Evolutionary conservation across 139 green algal genomes (phyloP), one percentile per base, ranked within the genome.

Genomic region (Chara braunii): DNA sequence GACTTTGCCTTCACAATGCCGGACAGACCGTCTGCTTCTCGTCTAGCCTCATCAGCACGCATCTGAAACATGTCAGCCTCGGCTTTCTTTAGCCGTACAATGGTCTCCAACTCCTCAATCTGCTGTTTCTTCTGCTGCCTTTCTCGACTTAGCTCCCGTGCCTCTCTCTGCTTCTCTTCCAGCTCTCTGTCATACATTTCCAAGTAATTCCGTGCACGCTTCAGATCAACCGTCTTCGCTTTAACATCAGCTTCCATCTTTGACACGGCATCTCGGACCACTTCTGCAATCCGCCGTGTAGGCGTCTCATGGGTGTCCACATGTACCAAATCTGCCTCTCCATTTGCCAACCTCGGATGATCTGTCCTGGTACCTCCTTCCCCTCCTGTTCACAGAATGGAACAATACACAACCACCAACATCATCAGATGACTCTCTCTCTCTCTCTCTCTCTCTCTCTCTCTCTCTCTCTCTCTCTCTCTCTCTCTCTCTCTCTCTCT

Each of bases 171-270:
- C 40, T 65, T 65, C 40, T 59, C 37, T 11, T 69, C 50, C 24
- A 69, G 50, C 22, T 69, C 60, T 18, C 29, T 70, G 12, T 69
- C 50, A 33, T 68, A 69, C 26, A 42, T n/a, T 23, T 69, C 60
- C 9, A 69, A 6, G 8, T 44, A 32, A 23, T 29, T 23, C 22
- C 31, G 9, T n/a, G 60, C 50, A 23, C 22, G 22, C 8, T 28
- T 32, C 26, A 53, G 48, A 9, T 67, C 50, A 11, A 12, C 22
- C n/a, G 5, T 14, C 60, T 69, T 69, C 3, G 31, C 7, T 23
- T 52, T 26, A 23, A 51, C 18, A 29, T 69, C 60, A 26, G 51
- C 3, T 7, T 69, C 60, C 53, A 55, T 23, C 53, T 69, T 58
- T n/a, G 29, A 23, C 50, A 69, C 50, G 28, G 28, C 60, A 28